Evolutionary conservation across 2,329 filamentous ascomycete species (phyloP).

Genomic region (Aspergillus oerlinghausenensis): DNA sequence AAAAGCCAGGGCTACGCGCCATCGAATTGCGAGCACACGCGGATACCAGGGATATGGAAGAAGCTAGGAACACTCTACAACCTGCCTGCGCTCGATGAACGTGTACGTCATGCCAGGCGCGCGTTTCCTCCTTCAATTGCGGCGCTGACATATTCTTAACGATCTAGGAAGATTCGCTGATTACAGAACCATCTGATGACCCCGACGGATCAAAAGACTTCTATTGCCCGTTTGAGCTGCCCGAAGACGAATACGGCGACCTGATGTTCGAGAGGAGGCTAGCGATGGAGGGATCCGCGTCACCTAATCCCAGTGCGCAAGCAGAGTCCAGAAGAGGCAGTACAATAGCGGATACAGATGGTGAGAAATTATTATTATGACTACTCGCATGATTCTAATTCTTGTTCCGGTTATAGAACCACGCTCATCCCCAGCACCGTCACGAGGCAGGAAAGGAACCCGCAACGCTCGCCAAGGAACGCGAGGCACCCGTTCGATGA

Average conservation of each 20-base stretch:
- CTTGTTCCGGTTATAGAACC: constrained; percentile 29
- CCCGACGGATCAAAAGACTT: constrained; percentile 45
- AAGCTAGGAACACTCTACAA: constrained; percentile 83
- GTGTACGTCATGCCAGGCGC: constrained; percentile 55
- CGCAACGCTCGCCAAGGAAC: constrained; percentile 31
- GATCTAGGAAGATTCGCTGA: constrained; percentile 50
- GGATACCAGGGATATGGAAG: constrained; percentile 85
- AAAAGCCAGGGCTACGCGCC: constrained; percentile 73
- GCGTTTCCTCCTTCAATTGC: not conserved
- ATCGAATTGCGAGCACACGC: constrained; percentile 66
- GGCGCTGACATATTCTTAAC: constrained; percentile 15
- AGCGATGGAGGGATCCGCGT: constrained; percentile 40
- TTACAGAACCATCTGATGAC: constrained; percentile 55
- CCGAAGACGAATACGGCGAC: constrained; percentile 45
- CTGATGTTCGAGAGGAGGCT: constrained; percentile 47
- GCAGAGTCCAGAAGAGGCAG: constrained; percentile 40
- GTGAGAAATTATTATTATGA: constrained; percentile 23
- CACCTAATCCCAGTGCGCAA: constrained; percentile 33
- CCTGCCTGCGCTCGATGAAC: constrained; percentile 77
- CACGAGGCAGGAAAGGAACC: constrained; percentile 34
- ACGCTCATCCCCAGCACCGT: constrained; percentile 40
- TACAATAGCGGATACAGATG: constrained; percentile 46
- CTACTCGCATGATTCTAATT: constrained; percentile 3
- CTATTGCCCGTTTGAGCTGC: constrained; percentile 64
- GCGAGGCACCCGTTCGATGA: constrained; percentile 35